These are phyloP conservation scores for Fusarium coffeatum DNA, from an alignment of 2,329 filamentous ascomycete genomes.

Conservation along the genomic window DNA sequence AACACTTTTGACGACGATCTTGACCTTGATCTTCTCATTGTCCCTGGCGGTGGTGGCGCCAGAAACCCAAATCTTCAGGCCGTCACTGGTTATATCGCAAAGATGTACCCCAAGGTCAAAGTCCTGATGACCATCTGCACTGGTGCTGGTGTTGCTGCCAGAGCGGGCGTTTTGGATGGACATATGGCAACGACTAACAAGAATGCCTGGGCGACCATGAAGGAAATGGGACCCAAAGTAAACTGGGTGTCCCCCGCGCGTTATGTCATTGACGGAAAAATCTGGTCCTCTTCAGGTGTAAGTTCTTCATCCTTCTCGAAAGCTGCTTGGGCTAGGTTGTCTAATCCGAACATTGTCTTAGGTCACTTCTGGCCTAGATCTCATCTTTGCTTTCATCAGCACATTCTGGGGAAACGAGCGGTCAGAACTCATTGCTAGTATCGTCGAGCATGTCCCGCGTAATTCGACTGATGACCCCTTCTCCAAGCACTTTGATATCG, in stretches of 20 bases:
- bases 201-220: conserved; percentile 62
- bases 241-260: conserved; percentile 71
- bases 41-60: conserved; percentile 71
- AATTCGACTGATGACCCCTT: conserved; percentile 48
- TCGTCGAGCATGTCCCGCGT: conserved; percentile 64
- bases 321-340: neutral
- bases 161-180: conserved; percentile 69
- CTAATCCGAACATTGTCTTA: conserved; percentile 16
- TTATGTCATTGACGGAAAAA: conserved; percentile 73
- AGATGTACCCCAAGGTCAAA: conserved; percentile 60
- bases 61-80: conserved; percentile 54
- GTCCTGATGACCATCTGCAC: conserved; percentile 75
- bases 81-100: conserved; percentile 49
- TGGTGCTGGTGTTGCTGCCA: conserved; percentile 68
- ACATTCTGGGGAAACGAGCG: conserved; percentile 62
- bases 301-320: conserved; percentile 34
- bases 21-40: conserved; percentile 68
- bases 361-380: conserved; percentile 53
- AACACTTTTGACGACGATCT: conserved; percentile 65
- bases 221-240: conserved; percentile 60
- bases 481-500: conserved; percentile 41
- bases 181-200: conserved; percentile 76
- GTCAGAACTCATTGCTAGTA: conserved; percentile 58
- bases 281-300: conserved; percentile 73
- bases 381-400: conserved; percentile 53